Percentiles rank a stretch among this genome's conserved stretches.
Evolutionary conservation across 192 early-diverging fungal genomes (phyloP).

Genomic region (Haplosporangium gracile): DNA sequence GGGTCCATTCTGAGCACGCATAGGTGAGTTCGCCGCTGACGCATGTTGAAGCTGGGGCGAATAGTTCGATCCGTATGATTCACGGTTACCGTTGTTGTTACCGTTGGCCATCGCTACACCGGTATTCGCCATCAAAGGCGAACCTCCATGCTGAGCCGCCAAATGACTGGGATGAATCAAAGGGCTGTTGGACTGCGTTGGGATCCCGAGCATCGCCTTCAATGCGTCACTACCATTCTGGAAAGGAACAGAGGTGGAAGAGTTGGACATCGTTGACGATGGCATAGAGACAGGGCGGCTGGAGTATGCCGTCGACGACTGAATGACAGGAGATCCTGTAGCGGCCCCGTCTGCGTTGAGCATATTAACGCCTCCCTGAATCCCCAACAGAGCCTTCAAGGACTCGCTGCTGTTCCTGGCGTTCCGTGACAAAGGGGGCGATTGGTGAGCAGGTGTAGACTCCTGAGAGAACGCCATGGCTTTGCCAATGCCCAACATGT

Average conservation of each 20-base stretch:
- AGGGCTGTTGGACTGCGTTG: conserved; percentile 11
- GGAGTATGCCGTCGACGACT: conserved; percentile 5
- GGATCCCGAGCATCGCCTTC: conserved; percentile 43
- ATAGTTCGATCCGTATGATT: conserved; percentile 40
- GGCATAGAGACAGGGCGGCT: conserved; percentile 17
- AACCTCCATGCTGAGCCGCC: not conserved
- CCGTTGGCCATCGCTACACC: conserved; percentile 9
- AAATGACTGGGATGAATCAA: not conserved
- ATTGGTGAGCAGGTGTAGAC: not conserved
- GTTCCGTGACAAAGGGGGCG: not conserved
- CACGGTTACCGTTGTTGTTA: not conserved
- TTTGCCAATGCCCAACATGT: conserved; percentile 54
- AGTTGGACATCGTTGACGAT: not conserved
- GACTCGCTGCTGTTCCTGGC: conserved; percentile 33
- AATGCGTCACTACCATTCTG: conserved; percentile 42
- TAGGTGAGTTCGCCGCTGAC: conserved; percentile 1
- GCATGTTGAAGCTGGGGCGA: conserved; percentile 36
- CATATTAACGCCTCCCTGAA: conserved; percentile 16
- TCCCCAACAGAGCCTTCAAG: conserved; percentile 38
- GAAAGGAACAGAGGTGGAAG: conserved; percentile 17
- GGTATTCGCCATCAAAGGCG: not conserved
- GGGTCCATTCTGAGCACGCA: conserved; percentile 33
- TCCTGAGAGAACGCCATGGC: not conserved
- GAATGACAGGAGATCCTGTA: conserved; percentile 30
- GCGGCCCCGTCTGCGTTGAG: conserved; percentile 13